Evolutionary conservation across 176 grass and related monocot species (phyloP).

Genomic region (Chloris gayana): DNA sequence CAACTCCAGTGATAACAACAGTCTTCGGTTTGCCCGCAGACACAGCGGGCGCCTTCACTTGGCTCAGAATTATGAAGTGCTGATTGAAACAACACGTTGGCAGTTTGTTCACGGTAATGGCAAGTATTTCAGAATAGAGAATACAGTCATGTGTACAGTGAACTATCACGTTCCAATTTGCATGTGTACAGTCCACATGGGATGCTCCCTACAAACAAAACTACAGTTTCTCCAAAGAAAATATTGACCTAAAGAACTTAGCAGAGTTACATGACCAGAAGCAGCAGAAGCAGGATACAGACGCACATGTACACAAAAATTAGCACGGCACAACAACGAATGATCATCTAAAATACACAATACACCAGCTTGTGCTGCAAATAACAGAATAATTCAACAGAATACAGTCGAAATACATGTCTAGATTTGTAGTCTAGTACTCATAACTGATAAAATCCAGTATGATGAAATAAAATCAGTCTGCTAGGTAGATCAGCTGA

Average conservation of each 20-base stretch:
- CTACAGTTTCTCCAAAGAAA: too few relatives aligned
- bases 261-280: background rate
- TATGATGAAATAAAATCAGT: conserved; percentile 34
- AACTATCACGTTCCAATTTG: background rate
- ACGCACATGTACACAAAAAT: conserved; percentile 38
- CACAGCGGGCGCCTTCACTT: background rate
- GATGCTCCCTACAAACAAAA: background rate
- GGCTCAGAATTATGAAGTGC: background rate
- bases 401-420: conserved; percentile 17
- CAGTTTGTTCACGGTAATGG: background rate
- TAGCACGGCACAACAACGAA: background rate
- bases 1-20: background rate
- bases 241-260: background rate
- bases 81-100: background rate
- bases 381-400: conserved; percentile 25
- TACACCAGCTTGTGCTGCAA: background rate
- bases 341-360: conserved; percentile 35
- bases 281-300: background rate
- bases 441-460: conserved; percentile 27
- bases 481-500: conserved; percentile 33
- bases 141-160: background rate
- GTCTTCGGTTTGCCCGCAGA: background rate
- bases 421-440: conserved; percentile 13
- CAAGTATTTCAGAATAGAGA: background rate
- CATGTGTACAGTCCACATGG: background rate